Conservation (phyloP, 768 basidiomycete genomes). For the Termitomyces sp. region DNA sequence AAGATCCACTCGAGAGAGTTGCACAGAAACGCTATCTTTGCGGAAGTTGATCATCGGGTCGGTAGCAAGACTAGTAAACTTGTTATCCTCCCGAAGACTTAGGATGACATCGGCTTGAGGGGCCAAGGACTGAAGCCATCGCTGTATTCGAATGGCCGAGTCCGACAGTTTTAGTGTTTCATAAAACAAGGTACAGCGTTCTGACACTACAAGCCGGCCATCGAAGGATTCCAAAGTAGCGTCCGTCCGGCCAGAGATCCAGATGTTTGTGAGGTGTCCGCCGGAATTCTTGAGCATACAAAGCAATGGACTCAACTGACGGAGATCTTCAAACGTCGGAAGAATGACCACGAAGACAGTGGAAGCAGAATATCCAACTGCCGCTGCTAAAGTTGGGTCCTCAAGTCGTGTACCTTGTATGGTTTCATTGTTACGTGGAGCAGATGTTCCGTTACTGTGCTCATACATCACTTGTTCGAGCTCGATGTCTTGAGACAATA, state of each 20-base stretch:
- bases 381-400: not conserved
- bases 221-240: not conserved
- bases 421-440: not conserved
- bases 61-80: constrained; percentile 11
- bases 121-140: constrained; percentile 28
- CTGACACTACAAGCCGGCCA: constrained; percentile 5
- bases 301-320: constrained; percentile 25
- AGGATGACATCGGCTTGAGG: constrained; percentile 30
- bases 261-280: constrained; percentile 22
- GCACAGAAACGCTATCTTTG: constrained; percentile 31
- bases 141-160: not conserved
- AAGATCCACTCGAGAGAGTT: constrained; percentile 47
- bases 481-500: not conserved
- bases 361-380: not conserved
- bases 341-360: constrained; percentile 33
- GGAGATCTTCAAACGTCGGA: constrained; percentile 30
- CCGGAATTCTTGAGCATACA: constrained; percentile 32
- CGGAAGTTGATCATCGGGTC: constrained; percentile 7
- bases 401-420: not conserved
- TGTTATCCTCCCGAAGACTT: constrained; percentile 26
- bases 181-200: constrained; percentile 18
- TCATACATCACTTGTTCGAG: constrained; percentile 4
- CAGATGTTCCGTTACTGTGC: not conserved
- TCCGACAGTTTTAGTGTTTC: not conserved
- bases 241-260: constrained; percentile 23